Evolutionary conservation across 2,329 filamentous ascomycete species (phyloP), one percentile per base, ranked within the genome.

Genomic region (Amauroascus verrucosus): DNA sequence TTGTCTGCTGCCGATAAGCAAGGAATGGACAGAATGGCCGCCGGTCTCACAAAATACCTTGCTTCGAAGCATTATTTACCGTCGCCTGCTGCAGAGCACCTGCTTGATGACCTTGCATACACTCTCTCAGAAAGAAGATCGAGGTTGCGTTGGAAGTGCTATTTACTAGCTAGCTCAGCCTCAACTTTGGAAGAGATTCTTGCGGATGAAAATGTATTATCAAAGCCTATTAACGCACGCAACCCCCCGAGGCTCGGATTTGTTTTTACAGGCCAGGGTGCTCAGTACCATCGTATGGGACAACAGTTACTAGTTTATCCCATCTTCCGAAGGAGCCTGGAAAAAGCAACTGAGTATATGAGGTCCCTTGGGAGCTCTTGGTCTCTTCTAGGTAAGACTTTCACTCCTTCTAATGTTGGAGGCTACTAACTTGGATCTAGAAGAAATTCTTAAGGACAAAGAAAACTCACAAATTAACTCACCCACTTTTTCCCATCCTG

Each of bases 261-360:
- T 50, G 61, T 70, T n/a, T 70, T 70, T 52, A 70, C 68, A 2
- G 68, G 68, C 0, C 68, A 71, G 48, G 68, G 68, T 3, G 68
- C 68, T 13, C 67, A 70, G 38, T 70, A 66, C 53, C 54, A 59
- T 37, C 52, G 52, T 1, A 70, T 71, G 68, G 68, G 68, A 0
- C 54, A 57, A 20, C 61, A 66, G n/a, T 61, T 69, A 6, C 16
- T 47, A 26, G 24, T 48, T 24, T 53, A 53, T n/a, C 51, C 52
- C 57, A 2, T 65, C 58, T 60, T 60, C 53, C 24, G 43, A 63
- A 3, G 55, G 62, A 6, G 62, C 33, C 6, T 53, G 33, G 43
- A 53, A 14, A 24, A 38, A 41, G 51, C 51, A 9, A 47, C 62
- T 60, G 57, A n/a, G 59, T 54, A 38, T 28, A 33, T 33, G 13